Evolutionary conservation across 2,329 filamentous ascomycete species (phyloP), one percentile per base, ranked within the genome.

Genomic region (Hymenoscyphus infarciens): DNA sequence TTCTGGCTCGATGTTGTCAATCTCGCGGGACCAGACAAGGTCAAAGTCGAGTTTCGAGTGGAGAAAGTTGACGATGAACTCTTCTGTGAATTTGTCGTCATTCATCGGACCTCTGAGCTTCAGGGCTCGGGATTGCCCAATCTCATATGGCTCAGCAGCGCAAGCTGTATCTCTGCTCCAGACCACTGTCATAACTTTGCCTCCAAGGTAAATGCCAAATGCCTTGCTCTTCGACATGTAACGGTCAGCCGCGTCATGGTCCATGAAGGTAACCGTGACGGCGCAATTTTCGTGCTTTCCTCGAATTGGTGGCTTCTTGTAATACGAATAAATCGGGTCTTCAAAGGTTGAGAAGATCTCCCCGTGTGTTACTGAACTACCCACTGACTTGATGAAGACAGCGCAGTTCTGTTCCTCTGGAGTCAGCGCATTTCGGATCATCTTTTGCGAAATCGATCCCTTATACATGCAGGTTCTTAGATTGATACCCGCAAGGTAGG

Each of bases 21-120:
- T 0, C 19, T 11, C 8, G 4, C 19, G 8, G 10, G 11, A 16
- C 8, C 31, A 29, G 8, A 66, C 59, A 0, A 66, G 52, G 15
- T 61, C 45, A 19, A 63, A 66, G 3, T 22, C 49, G 15, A 66
- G 54, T 8, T 61, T 59, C 4, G 25, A 6, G 13, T 35, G 35
- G n/a, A 64, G 59, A 25, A 64, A 59, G 2, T 22, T 1, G 16
- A 53, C 33, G 3, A 61, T n/a, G 4, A 8, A 29, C 4, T 16
- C 7, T 8, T 45, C 5, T 5, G 29, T 10, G 13, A 25, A 27
- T 2, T 31, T 3, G 2, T 3, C 10, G 22, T 22, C 52, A 13
- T 49, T 25, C 8, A 13, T 13, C 8, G 38, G 45, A 4, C 39
- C n/a, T 2, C 33, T 31, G n/a, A 19, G 16, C 45, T 27, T 39